A percentile compares a stretch with the other conserved stretches of the same genome.
Evolutionary conservation across 352 stramenopile genomes (phyloP).

Genomic region (Lagenidium giganteum): DNA sequence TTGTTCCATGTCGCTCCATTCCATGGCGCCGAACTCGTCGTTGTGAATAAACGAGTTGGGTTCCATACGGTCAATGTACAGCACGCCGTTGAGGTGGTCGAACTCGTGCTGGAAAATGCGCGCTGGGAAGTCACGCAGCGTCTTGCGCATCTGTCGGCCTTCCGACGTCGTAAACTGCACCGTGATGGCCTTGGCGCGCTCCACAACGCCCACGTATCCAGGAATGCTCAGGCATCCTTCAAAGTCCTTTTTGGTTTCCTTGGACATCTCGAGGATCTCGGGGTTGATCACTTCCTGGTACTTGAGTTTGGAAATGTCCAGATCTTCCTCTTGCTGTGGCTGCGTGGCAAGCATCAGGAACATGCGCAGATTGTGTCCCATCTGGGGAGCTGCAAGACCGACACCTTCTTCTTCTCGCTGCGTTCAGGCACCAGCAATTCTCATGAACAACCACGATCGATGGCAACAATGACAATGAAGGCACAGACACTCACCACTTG

Average conservation of each 20-base stretch:
- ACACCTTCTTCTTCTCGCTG: conserved; percentile 66
- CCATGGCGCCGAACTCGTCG: conserved; percentile 69
- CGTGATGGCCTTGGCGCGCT: conserved; percentile 50
- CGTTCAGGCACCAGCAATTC: no score
- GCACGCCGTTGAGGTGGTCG: conserved; percentile 71
- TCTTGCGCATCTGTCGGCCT: conserved; percentile 47
- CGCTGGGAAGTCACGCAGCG: conserved; percentile 65
- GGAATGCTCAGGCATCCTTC: conserved; percentile 82
- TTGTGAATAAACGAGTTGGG: conserved; percentile 74
- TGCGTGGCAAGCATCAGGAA: conserved; percentile 81
- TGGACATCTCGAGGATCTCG: conserved; percentile 52
- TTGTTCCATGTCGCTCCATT: conserved; percentile 53
- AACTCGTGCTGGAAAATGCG: conserved; percentile 83
- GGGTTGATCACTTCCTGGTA: conserved; percentile 82
- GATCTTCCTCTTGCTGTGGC: conserved; percentile 43
- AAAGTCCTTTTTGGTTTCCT: conserved; percentile 62
- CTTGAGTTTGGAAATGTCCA: conserved; percentile 33
- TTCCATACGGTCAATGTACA: conserved; percentile 75
- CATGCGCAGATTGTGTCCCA: conserved; percentile 72
- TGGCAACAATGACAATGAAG: neutral
- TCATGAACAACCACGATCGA: neutral
- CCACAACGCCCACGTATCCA: conserved; percentile 72
- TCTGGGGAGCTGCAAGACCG: conserved; percentile 69
- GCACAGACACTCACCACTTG: conserved; percentile 42
- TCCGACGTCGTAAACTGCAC: conserved; percentile 58